These are phyloP conservation scores for Bonia amplexicaulis DNA, from an alignment of 176 grass and related monocot genomes.

Conservation along the genomic window DNA sequence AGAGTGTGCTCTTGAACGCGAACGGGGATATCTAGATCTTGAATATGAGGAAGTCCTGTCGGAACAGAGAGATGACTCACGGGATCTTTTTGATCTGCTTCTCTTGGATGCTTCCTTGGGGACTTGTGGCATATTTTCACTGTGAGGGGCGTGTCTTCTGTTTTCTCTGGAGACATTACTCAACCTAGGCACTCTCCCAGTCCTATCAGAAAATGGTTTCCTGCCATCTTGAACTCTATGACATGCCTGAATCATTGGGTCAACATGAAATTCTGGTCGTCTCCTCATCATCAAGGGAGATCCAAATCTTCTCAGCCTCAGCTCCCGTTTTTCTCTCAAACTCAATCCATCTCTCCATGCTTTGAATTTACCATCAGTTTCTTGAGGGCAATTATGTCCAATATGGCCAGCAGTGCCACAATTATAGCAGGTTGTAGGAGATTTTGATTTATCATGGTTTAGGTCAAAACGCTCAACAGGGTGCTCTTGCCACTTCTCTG, in stretches of 20 bases:
- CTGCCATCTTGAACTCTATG: constrained; percentile 13
- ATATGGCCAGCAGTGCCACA: constrained; percentile 33
- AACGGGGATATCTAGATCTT: constrained; percentile 4
- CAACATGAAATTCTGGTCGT: constrained; percentile 18
- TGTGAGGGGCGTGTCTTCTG: background rate
- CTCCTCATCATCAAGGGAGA: constrained; percentile 10
- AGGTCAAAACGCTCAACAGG: constrained; percentile 5
- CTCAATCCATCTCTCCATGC: constrained; percentile 29
- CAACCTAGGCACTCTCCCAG: background rate
- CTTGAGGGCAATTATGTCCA: constrained; percentile 20
- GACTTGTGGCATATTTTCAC: constrained; percentile 11
- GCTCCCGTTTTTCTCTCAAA: constrained; percentile 19
- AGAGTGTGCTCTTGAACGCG: constrained; percentile 1
- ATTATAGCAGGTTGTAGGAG: constrained; percentile 36
- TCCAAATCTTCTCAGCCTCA: constrained; percentile 28
- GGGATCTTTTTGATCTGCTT: constrained; percentile 30
- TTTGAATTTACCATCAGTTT: constrained; percentile 15
- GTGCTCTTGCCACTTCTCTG: constrained; percentile 23
- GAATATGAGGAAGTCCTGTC: constrained; percentile 23
- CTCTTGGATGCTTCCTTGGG: constrained; percentile 20
- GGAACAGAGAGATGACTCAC: constrained; percentile 26
- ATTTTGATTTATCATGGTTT: constrained; percentile 35
- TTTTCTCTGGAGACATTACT: constrained; percentile 14
- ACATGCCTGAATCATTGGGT: constrained; percentile 15
- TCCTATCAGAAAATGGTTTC: constrained; percentile 31